A percentile compares a stretch with the other conserved stretches of the same genome.
These are phyloP conservation scores for Sophora flavescens DNA, from an alignment of 306 rosid species.

Conservation along the genomic window DNA sequence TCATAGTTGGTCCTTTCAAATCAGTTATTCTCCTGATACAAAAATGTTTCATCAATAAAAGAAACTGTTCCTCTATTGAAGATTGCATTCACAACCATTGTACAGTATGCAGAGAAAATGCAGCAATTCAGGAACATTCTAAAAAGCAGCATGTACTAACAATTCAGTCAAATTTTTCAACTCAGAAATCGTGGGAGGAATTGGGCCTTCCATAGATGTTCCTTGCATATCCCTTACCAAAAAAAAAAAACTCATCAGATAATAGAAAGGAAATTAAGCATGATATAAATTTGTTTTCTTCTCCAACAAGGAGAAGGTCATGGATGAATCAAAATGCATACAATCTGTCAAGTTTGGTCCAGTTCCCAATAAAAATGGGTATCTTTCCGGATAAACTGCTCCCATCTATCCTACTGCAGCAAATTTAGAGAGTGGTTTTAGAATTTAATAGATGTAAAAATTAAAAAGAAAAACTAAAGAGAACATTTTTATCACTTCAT, in stretches of 20 bases:
- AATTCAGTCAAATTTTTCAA: slow-evolving; percentile 56
- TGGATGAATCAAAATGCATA: slow-evolving; percentile 30
- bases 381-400: slow-evolving; percentile 66
- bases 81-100: slow-evolving; percentile 19
- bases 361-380: slow-evolving; percentile 79
- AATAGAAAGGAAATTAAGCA: neutral
- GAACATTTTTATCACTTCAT: neutral
- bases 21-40: slow-evolving; percentile 80
- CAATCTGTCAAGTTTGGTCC: slow-evolving; percentile 69
- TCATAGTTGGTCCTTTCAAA: slow-evolving; percentile 63
- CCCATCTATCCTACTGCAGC: slow-evolving; percentile 85
- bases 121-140: slow-evolving; percentile 23
- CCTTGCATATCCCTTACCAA: slow-evolving; percentile 75
- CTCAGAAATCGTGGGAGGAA: slow-evolving; percentile 63
- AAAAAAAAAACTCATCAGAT: neutral
- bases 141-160: slow-evolving; percentile 55
- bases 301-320: neutral
- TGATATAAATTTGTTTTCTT: neutral
- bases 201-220: slow-evolving; percentile 72
- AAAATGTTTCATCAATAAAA: slow-evolving; percentile 35
- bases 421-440: slow-evolving; percentile 33
- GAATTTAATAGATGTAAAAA: neutral
- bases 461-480: neutral
- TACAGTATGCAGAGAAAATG: slow-evolving; percentile 30
- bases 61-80: neutral